Conservation (phyloP, 2,329 filamentous ascomycete genomes). For the Albophoma yamanashiensis region DNA sequence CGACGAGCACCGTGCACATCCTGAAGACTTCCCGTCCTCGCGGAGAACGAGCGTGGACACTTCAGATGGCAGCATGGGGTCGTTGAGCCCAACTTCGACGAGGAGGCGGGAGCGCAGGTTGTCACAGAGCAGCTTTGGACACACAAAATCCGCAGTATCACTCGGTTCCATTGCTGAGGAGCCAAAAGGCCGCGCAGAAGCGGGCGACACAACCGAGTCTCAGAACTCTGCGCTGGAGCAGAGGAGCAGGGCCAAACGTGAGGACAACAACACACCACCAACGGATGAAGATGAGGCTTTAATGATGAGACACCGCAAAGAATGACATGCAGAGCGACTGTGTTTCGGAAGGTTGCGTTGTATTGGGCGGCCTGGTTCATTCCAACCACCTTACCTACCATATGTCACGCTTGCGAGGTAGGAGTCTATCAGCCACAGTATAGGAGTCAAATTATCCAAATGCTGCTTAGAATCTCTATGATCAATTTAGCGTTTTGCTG, state of each 20-base stretch:
- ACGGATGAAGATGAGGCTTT: conserved; percentile 31
- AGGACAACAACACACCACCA: conserved; percentile 6
- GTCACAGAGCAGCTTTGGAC: conserved; percentile 22
- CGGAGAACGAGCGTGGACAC: conserved; percentile 25
- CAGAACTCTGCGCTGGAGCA: background rate
- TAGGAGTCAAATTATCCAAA: background rate
- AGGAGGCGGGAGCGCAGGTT: conserved; percentile 20
- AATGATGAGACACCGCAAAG: conserved; percentile 11
- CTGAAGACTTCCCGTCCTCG: conserved; percentile 23
- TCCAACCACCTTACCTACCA: background rate
- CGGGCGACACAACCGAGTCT: background rate
- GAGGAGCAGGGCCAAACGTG: background rate
- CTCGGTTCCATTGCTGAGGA: conserved; percentile 37
- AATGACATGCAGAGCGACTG: background rate
- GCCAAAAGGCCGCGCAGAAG: conserved; percentile 13
- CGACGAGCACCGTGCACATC: conserved; percentile 24
- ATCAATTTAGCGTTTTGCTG: too few relatives aligned
- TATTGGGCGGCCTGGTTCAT: background rate
- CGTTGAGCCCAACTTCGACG: conserved; percentile 20
- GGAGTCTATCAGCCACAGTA: background rate
- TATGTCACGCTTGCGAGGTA: background rate
- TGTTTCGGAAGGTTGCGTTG: background rate
- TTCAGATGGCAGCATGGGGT: conserved; percentile 21
- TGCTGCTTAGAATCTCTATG: background rate
- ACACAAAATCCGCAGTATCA: conserved; percentile 27